Conservation (phyloP, 305 asterid genomes). For the Solanum hybrid region DNA sequence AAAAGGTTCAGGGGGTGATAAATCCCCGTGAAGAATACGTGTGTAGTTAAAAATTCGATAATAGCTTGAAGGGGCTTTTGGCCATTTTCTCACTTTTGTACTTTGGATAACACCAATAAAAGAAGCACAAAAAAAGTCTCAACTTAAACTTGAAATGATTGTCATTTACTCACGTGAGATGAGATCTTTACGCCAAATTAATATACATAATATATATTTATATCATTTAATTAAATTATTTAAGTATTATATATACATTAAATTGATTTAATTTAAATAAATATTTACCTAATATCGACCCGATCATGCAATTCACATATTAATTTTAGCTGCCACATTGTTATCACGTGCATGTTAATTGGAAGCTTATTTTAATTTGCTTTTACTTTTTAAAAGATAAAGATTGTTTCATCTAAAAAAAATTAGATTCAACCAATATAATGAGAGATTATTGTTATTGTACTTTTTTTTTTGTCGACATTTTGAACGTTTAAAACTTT, state of each 20-base stretch:
- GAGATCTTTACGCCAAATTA: no score
- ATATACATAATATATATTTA: no score
- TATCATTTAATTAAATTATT: no score
- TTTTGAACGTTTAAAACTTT: neutral
- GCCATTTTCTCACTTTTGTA: neutral
- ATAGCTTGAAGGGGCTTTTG: no score
- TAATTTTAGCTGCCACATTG: neutral
- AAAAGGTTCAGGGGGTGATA: no score
- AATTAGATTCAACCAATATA: neutral
- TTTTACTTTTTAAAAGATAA: neutral
- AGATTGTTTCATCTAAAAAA: no score
- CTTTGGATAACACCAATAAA: neutral
- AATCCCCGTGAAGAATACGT: no score
- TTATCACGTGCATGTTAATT: neutral
- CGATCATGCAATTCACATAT: neutral
- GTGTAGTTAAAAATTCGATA: no score
- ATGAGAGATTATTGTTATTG: neutral
- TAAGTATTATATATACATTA: no score
- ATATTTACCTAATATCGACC: no score
- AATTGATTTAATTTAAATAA: no score
- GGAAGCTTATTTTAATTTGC: neutral
- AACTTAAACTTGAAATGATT: neutral
- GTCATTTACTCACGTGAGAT: no score
- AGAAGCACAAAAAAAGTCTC: neutral
- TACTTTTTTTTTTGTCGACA: neutral